Evolutionary conservation across 2,329 filamentous ascomycete genomes (phyloP), one percentile per base, ranked within the genome.

Genomic region (Aspergillus piperis): DNA sequence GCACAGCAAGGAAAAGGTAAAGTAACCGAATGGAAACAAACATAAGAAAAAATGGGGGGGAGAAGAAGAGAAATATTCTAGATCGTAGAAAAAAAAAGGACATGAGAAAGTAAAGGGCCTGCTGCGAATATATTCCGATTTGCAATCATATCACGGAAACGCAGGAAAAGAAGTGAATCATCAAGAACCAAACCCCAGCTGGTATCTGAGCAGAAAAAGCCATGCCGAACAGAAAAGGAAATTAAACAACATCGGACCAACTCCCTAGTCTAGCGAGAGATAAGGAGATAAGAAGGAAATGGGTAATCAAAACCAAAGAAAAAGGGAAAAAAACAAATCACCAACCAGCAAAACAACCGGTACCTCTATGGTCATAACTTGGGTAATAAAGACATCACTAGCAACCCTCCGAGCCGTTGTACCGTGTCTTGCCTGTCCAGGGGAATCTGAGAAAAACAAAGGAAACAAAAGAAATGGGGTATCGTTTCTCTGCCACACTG

Each of bases 301-400:
- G 60, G 19, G 23, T 36, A 50, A 50, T 17, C n/a, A 36, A 13
- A 36, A 36, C 47, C 23, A 32, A 30, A 30, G 3, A 23, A 39
- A 53, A 54, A 41, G 17, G 13, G 30, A 23, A 13, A 30, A 27
- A 21, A 54, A 30, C 17, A 47, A 63, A 62, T 58, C 58, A 67
- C 63, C 66, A 68, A 69, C 68, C 66, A 67, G 64, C 62, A 71
- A 72, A 70, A 70, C 65, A 73, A 70, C 69, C 71, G 67, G 68
- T 67, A 73, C 72, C 72, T 77, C 74, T 76, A 76, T 76, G 69
- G 70, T 76, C 74, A 67, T 75, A 73, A 64, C 57, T 68, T 67
- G 66, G 59, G 59, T 62, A 66, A 61, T 62, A 60, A 59, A 61
- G 57, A 64, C 63, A 64, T 68, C 66, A 69, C 57, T 57, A 59